Evolutionary conservation across 352 stramenopile genomes (phyloP).

Genomic region (Blastocystis sp.): DNA sequence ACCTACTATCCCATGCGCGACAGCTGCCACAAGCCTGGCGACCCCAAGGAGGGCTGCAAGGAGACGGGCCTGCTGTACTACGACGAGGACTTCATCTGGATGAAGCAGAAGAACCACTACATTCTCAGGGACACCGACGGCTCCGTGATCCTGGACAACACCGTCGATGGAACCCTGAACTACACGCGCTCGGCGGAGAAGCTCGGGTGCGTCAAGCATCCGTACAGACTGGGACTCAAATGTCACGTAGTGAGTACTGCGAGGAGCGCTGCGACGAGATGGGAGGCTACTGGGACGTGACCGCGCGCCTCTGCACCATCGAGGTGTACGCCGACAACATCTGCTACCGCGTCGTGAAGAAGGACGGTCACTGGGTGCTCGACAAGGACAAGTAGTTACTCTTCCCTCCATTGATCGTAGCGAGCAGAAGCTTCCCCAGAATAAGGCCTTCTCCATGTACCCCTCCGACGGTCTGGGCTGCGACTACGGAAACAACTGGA

Average conservation of each 20-base stretch:
- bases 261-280: constrained; percentile 57
- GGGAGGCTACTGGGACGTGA: constrained; percentile 29
- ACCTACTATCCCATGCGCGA: constrained; percentile 59
- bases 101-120: constrained; percentile 28
- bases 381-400: constrained; percentile 23
- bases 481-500: constrained; percentile 67
- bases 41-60: constrained; percentile 39
- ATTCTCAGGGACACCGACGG: neutral
- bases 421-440: constrained; percentile 27
- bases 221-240: neutral
- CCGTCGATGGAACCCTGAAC: neutral
- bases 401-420: neutral
- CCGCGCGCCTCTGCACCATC: neutral
- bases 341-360: constrained; percentile 57
- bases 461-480: constrained; percentile 48
- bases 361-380: constrained; percentile 13
- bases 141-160: constrained; percentile 10
- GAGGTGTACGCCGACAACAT: constrained; percentile 41
- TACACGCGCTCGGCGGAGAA: constrained; percentile 17
- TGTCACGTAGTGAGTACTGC: constrained; percentile 40
- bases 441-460: constrained; percentile 33
- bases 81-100: constrained; percentile 37
- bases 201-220: neutral
- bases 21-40: constrained; percentile 23
- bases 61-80: constrained; percentile 49